Conservation (phyloP, 257 asterid genomes). For the Fraxinus excelsior region DNA sequence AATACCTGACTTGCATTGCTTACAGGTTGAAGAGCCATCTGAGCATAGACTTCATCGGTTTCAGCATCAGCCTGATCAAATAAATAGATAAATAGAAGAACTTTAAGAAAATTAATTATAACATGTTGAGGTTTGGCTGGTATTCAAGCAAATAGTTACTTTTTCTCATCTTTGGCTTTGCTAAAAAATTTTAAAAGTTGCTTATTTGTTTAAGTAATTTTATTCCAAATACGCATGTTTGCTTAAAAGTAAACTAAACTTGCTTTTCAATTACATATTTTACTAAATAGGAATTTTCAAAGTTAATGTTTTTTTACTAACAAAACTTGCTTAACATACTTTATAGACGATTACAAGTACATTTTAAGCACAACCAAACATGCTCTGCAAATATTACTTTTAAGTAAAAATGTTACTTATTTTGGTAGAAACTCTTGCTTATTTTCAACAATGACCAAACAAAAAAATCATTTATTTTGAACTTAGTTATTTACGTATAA, state of each 20-base stretch:
- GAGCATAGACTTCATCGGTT: conserved; percentile 97
- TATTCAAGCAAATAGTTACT: background rate
- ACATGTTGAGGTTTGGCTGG: background rate
- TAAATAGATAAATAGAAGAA: conserved; percentile 5
- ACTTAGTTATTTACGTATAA: background rate
- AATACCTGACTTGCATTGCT: conserved; percentile 46
- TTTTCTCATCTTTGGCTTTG: background rate
- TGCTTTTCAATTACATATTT: too few species aligned
- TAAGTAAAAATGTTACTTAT: background rate
- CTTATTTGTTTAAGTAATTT: too few species aligned
- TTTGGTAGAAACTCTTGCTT: background rate
- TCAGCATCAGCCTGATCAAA: conserved; percentile 83
- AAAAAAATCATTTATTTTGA: background rate
- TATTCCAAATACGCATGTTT: too few species aligned
- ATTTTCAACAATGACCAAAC: background rate
- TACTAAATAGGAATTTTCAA: background rate
- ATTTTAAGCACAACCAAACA: background rate
- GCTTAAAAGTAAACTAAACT: background rate
- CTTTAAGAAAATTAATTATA: background rate
- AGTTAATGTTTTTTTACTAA: background rate
- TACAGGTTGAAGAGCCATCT: conserved; percentile 97
- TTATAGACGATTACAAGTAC: background rate
- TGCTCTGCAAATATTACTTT: background rate
- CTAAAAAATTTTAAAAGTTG: too few species aligned
- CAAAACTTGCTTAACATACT: background rate